Conservation (phyloP, 805 yeast genomes). For the Nakazawaea siamensis region DNA sequence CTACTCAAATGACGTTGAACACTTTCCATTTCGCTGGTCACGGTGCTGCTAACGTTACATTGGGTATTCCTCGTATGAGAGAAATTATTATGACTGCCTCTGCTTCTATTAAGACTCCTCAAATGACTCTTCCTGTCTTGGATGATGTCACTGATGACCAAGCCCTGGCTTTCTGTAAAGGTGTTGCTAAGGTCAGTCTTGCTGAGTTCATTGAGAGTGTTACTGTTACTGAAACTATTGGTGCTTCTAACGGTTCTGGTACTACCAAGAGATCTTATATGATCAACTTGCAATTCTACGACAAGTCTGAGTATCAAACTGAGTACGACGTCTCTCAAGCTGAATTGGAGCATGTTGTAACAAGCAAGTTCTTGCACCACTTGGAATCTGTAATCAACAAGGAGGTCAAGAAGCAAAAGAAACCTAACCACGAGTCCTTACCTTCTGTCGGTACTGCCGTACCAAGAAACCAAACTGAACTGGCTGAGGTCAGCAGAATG, state of each 20-base stretch:
- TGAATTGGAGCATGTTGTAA: constrained; percentile 65
- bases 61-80: constrained; percentile 99
- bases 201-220: constrained; percentile 86
- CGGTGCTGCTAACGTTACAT: constrained; percentile 99
- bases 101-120: constrained; percentile 93
- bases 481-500: constrained; percentile 21
- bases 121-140: constrained; percentile 87
- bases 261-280: constrained; percentile 61
- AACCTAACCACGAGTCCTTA: constrained; percentile 36
- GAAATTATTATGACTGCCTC: constrained; percentile 99
- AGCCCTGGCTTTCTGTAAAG: constrained; percentile 90
- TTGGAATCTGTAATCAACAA: constrained; percentile 69
- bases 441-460: constrained; percentile 68
- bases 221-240: constrained; percentile 82
- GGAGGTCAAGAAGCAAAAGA: constrained; percentile 78
- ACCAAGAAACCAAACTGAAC: constrained; percentile 43
- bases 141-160: constrained; percentile 73
- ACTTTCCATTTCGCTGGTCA: constrained; percentile 99
- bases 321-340: constrained; percentile 85
- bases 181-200: constrained; percentile 74
- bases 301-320: constrained; percentile 64
- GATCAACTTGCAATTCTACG: constrained; percentile 68
- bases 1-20: constrained; percentile 96
- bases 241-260: constrained; percentile 32
- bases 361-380: constrained; percentile 53